phyloP scores from a whole-genome alignment of 192 early-diverging fungal genomes.

The Glomus cerebriforme region DNA sequence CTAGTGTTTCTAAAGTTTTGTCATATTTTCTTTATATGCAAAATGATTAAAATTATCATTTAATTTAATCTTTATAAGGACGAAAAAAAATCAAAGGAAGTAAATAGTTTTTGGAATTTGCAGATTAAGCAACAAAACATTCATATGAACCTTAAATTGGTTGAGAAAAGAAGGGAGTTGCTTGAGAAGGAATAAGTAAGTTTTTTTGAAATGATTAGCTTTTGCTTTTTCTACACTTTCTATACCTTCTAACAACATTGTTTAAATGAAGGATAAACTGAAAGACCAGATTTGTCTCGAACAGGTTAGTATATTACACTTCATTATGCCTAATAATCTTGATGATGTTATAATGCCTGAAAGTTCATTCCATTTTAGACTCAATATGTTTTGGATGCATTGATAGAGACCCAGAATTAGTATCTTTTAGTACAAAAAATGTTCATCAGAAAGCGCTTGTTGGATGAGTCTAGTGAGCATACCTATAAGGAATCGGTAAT shows the following conservation, averaged over 20 bases:
- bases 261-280: background rate
- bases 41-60: background rate
- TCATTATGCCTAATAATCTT: background rate
- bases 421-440: background rate
- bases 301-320: slow-evolving; percentile 13
- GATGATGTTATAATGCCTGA: background rate
- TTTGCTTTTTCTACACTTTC: background rate
- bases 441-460: background rate
- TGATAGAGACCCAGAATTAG: background rate
- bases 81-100: slow-evolving; percentile 11
- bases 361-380: slow-evolving; percentile 6
- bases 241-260: background rate
- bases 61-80: background rate
- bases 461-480: too few species aligned
- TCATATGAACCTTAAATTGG: background rate
- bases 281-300: background rate
- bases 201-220: background rate
- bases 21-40: slow-evolving; percentile 1
- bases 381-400: background rate
- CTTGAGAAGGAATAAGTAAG: slow-evolving; percentile 1
- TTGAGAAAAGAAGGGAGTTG: background rate
- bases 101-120: slow-evolving; percentile 17
- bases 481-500: too few species aligned
- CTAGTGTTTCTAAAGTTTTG: background rate
- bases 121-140: background rate